Conservation (phyloP, 306 rosid species). For the Ochetophila trinervis region DNA sequence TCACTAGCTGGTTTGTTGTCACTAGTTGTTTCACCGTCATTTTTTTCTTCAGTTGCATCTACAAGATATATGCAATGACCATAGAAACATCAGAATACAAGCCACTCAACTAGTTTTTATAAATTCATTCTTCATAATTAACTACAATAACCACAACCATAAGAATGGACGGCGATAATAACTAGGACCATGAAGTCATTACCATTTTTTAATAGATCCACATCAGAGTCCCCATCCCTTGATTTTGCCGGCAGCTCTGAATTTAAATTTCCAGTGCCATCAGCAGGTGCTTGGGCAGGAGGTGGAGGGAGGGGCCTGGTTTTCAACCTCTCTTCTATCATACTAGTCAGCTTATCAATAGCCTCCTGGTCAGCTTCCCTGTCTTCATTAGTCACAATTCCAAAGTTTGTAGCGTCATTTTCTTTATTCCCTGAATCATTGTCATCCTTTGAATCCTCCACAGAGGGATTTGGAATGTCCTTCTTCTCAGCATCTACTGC, state of each 20-base stretch:
- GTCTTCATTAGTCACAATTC: slow-evolving; percentile 81
- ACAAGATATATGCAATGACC: slow-evolving; percentile 25
- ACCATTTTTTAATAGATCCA: slow-evolving; percentile 60
- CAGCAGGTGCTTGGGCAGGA: slow-evolving; percentile 55
- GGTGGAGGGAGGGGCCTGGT: slow-evolving; percentile 79
- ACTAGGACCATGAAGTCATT: slow-evolving; percentile 27
- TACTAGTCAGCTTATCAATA: slow-evolving; percentile 58
- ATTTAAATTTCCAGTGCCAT: slow-evolving; percentile 42
- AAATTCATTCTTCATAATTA: not conserved
- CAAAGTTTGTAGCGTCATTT: slow-evolving; percentile 54
- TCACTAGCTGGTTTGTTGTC: slow-evolving; percentile 63
- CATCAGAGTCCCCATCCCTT: slow-evolving; percentile 75
- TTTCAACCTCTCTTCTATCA: slow-evolving; percentile 88
- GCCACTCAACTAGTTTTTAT: not conserved
- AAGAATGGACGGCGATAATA: slow-evolving; percentile 13
- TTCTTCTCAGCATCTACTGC: slow-evolving; percentile 41
- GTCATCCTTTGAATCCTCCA: slow-evolving; percentile 54
- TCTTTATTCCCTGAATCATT: slow-evolving; percentile 58
- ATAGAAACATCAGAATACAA: slow-evolving; percentile 11
- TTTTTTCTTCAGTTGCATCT: slow-evolving; percentile 71
- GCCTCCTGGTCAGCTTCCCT: slow-evolving; percentile 73
- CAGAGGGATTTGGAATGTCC: slow-evolving; percentile 44
- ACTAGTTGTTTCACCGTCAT: slow-evolving; percentile 59
- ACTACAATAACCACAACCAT: slow-evolving; percentile 5
- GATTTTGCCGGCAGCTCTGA: slow-evolving; percentile 54